phyloP scores from a whole-genome alignment of 2,329 filamentous ascomycete species.

The Talaromyces sp. region DNA sequence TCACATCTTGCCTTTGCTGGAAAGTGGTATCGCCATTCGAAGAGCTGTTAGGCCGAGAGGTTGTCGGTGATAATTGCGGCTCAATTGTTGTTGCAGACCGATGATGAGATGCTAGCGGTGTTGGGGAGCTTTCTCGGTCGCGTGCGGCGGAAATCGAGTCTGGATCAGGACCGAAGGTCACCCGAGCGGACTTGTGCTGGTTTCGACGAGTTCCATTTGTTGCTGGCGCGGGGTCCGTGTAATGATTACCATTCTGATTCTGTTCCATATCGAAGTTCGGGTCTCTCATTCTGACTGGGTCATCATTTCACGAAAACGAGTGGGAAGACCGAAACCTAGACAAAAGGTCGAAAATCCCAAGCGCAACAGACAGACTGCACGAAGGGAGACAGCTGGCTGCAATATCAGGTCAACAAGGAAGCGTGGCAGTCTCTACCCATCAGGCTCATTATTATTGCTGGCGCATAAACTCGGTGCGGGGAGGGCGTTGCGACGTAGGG shows the following conservation, averaged over 20 bases:
- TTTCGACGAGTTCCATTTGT: constrained; percentile 24
- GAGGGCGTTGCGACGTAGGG: background rate
- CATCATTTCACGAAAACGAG: constrained; percentile 20
- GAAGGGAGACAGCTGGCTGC: background rate
- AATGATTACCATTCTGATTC: constrained; percentile 14
- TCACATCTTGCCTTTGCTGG: constrained; percentile 19
- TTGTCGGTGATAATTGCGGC: constrained; percentile 17
- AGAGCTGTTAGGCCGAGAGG: constrained; percentile 26
- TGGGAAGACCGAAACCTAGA: background rate
- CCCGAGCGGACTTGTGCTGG: constrained; percentile 20
- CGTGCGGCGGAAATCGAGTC: constrained; percentile 25
- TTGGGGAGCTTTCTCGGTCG: constrained; percentile 7
- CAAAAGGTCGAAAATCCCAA: background rate
- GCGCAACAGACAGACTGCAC: background rate
- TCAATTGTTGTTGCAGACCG: constrained; percentile 32
- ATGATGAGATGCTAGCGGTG: constrained; percentile 8
- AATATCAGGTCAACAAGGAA: background rate
- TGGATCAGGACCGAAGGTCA: constrained; percentile 36
- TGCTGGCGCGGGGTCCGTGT: constrained; percentile 24
- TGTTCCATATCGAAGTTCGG: constrained; percentile 32
- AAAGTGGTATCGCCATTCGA: constrained; percentile 22
- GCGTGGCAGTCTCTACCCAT: background rate
- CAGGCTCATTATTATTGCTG: background rate
- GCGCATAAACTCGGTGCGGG: background rate
- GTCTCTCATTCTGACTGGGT: constrained; percentile 31